Base-by-base conservation (phyloP, 768 basidiomycete genomes). In the Boletus huronensis region DNA sequence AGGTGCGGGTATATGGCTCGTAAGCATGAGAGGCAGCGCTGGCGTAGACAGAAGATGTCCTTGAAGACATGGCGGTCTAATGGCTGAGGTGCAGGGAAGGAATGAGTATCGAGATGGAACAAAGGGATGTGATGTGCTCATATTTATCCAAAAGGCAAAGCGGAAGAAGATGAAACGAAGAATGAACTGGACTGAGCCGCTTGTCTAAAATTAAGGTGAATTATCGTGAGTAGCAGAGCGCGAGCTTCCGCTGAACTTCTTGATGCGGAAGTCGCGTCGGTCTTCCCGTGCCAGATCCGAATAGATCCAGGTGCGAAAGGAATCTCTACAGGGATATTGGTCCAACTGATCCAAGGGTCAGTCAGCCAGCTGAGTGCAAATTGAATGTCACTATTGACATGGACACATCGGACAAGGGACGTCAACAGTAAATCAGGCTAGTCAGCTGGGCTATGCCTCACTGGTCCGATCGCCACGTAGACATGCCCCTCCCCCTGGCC, bases 191-290 rank as follows among this genome's bases (percentile, higher is more conserved):
- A 59, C 58, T 48, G 63, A 54, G 31, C 59, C 60, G 51, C 60
- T 44, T 53, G 60, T 55, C 62, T 72, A 68, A 67, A 70, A 62
- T 67, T 64, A 59, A 64, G 58, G 53, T 50, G 59, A 42, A 45
- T 38, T 47, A 54, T 59, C 59, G 67, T 64, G 67, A 66, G 62
- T 64, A 60, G 67, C 59, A 55, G 57, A 39, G 49, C 26, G 55
- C 38, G 52, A 50, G 51, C 52, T 56, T 61, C 61, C 54, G 36
- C 34, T n/a, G 31, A 38, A 28, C 60, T 68, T 68, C 68, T 68
- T 55, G 68, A 66, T 61, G 59, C 42, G 59, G 66, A 50, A 58
- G 58, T 57, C 46, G 52, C 50, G 46, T 40, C 51, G n/a, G 47
- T 31, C 56, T 40, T 53, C 42, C 50, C 44, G 29, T 41, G 23